Evolutionary conservation across 2,329 filamentous ascomycete species (phyloP).

Genomic region (Trichoderma sp.): DNA sequence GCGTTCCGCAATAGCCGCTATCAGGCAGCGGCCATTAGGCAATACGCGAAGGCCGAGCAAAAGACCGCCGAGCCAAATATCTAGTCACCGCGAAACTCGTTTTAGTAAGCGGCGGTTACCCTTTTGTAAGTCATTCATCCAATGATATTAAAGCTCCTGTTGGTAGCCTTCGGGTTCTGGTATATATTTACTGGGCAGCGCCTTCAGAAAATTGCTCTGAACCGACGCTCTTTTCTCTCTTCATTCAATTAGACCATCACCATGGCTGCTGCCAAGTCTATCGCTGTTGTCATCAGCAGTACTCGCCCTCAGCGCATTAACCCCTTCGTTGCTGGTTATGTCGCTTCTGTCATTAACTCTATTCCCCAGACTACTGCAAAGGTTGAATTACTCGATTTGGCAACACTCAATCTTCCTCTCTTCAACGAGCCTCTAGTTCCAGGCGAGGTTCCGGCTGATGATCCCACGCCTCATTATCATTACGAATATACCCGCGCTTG

Average conservation of each 20-base stretch:
- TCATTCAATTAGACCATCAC: not conserved
- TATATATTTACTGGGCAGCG: not conserved
- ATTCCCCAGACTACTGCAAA: not conserved
- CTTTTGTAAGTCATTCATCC: not conserved
- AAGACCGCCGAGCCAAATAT: not conserved
- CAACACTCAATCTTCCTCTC: slow-evolving; percentile 43
- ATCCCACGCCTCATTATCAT: slow-evolving; percentile 31
- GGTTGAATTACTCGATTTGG: slow-evolving; percentile 37
- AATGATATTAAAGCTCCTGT: not conserved
- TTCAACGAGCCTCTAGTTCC: slow-evolving; percentile 44
- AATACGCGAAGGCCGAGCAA: not conserved
- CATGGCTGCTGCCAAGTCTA: slow-evolving; percentile 4
- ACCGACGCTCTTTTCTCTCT: not conserved
- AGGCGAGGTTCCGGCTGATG: slow-evolving; percentile 35
- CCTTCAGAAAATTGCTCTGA: not conserved
- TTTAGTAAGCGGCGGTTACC: not conserved
- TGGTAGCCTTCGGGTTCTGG: not conserved
- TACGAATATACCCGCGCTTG: slow-evolving; percentile 45
- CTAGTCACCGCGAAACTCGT: not conserved
- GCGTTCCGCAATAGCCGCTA: not conserved
- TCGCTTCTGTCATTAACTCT: slow-evolving; percentile 31
- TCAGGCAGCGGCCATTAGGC: not conserved
- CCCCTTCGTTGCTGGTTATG: slow-evolving; percentile 34
- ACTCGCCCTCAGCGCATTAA: slow-evolving; percentile 36
- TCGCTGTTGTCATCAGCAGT: slow-evolving; percentile 40